A percentile compares a stretch with the other conserved stretches of the same genome.
phyloP scores from a whole-genome alignment of 2,329 filamentous ascomycete genomes.

The Microdochium bolleyi region DNA sequence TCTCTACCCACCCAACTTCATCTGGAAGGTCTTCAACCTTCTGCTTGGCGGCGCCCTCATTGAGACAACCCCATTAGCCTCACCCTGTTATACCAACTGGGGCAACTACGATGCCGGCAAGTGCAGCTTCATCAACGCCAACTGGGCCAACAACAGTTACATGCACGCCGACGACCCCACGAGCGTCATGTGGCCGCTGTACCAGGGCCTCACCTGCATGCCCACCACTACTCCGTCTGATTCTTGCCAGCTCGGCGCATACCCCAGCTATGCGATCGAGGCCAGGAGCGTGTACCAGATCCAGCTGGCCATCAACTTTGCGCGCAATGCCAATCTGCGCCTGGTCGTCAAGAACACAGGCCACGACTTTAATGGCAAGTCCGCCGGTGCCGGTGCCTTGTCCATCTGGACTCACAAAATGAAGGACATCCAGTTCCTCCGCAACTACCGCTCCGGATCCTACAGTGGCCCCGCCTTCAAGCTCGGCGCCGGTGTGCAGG shows the following conservation, averaged over 20 bases:
- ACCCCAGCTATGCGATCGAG: slow-evolving; percentile 32
- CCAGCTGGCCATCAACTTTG: slow-evolving; percentile 38
- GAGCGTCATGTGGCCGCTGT: slow-evolving; percentile 31
- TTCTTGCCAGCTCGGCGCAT: slow-evolving; percentile 30
- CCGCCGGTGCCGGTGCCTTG: slow-evolving; percentile 27
- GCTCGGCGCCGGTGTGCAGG: slow-evolving; percentile 45
- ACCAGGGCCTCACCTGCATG: slow-evolving; percentile 14
- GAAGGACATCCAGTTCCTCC: slow-evolving; percentile 19
- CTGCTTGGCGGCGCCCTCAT: slow-evolving; percentile 20
- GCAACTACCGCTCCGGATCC: slow-evolving; percentile 18
- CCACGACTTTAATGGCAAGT: slow-evolving; percentile 38
- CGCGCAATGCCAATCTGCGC: slow-evolving; percentile 35
- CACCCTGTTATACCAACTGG: slow-evolving; percentile 19
- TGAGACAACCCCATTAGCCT: slow-evolving; percentile 21
- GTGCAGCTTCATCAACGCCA: slow-evolving; percentile 15
- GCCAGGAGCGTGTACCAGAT: slow-evolving; percentile 32
- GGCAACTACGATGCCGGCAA: slow-evolving; percentile 16
- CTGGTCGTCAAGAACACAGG: slow-evolving; percentile 45
- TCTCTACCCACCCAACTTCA: slow-evolving; percentile 13
- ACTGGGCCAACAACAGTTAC: slow-evolving; percentile 13
- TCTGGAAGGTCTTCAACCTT: slow-evolving; percentile 19
- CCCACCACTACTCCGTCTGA: slow-evolving; percentile 12
- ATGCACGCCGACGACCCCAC: slow-evolving; percentile 27
- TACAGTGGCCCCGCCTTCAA: slow-evolving; percentile 43
- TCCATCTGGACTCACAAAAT: slow-evolving; percentile 28